These are phyloP conservation scores for Vanderwaltozyma tropicalis DNA, from an alignment of 805 yeast genomes.

Conservation along the genomic window DNA sequence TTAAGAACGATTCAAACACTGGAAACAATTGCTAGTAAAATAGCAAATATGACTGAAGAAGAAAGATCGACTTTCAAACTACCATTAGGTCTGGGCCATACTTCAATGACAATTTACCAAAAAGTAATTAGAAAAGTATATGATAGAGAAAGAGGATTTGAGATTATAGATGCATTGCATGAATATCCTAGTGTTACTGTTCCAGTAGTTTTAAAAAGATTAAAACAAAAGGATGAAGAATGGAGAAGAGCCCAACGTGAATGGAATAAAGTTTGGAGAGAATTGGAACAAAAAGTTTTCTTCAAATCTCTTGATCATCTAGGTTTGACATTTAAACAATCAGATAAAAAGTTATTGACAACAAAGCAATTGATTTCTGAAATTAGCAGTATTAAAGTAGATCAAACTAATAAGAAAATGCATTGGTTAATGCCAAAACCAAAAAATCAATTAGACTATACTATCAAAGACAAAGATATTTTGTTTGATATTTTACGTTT, in stretches of 20 bases:
- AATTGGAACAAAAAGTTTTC: slow-evolving; percentile 89
- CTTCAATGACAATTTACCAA: slow-evolving; percentile 82
- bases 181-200: slow-evolving; percentile 93
- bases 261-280: slow-evolving; percentile 99
- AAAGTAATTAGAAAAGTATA: slow-evolving; percentile 87
- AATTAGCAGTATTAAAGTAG: slow-evolving; percentile 83
- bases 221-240: slow-evolving; percentile 96
- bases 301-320: slow-evolving; percentile 90
- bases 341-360: slow-evolving; percentile 85
- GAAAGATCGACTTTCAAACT: slow-evolving; percentile 79
- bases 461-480: slow-evolving; percentile 54
- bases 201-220: slow-evolving; percentile 81
- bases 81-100: slow-evolving; percentile 90
- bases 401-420: slow-evolving; percentile 75
- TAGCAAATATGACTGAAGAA: slow-evolving; percentile 85
- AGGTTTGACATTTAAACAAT: slow-evolving; percentile 92
- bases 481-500: slow-evolving; percentile 65
- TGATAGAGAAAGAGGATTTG: slow-evolving; percentile 90
- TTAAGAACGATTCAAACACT: slow-evolving; percentile 89
- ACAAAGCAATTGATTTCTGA: slow-evolving; percentile 86
- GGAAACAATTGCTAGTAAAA: slow-evolving; percentile 88
- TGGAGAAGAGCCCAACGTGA: slow-evolving; percentile 98
- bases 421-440: slow-evolving; percentile 83
- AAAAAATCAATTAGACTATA: slow-evolving; percentile 58
- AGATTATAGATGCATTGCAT: slow-evolving; percentile 90